Evolutionary conservation across 2,329 filamentous ascomycete species (phyloP), one percentile per base, ranked within the genome.

Genomic region (Aspergillus neotritici): DNA sequence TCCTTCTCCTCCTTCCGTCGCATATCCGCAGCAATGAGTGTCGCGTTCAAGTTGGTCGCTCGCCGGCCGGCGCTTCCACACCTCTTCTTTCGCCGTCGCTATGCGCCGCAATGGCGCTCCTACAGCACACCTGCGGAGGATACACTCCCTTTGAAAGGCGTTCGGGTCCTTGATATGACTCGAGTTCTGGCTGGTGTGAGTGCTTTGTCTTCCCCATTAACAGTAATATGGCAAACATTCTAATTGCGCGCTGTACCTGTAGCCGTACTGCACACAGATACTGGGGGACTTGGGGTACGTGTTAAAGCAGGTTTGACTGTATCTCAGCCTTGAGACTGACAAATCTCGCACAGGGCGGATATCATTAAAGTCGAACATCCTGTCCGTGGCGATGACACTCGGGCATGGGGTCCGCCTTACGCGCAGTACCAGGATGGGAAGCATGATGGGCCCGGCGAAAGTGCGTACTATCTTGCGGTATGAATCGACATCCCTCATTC

Each of bases 191-290:
- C 93, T 50, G 93, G 93, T 44, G 91, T 96, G 74, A 69, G 84
- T 76, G 11, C 43, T 46, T 33, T 3, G 13, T 2, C 12, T 33
- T 16, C 25, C 11, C 29, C 29, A 25, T 21, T 11, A 31, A 6
- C 5, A 5, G 11, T 35, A 7, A 11, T 34, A 28, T 6, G 37
- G 13, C 39, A 40, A 47, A 38, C 40, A 32, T 45, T 16, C 46
- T 49, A 40, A 55, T 40, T 42, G 36, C 48, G 35, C 10, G 11
- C 33, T 37, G 35, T 29, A 47, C 40, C 25, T 44, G 11, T 58
- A 97, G 88, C 93, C 93, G 53, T 97, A 97, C 62, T 96, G 89
- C 59, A 97, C 93, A 31, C 93, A 98, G 66, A 96, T 98, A 41
- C 71, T 98, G 8, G 93, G 91, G 44, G 93, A 98, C 68, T 77